A percentile compares a stretch with the other conserved stretches of the same genome.
phyloP scores from a whole-genome alignment of 2,329 filamentous ascomycete species.

The Chaetomiaceae sp. region DNA sequence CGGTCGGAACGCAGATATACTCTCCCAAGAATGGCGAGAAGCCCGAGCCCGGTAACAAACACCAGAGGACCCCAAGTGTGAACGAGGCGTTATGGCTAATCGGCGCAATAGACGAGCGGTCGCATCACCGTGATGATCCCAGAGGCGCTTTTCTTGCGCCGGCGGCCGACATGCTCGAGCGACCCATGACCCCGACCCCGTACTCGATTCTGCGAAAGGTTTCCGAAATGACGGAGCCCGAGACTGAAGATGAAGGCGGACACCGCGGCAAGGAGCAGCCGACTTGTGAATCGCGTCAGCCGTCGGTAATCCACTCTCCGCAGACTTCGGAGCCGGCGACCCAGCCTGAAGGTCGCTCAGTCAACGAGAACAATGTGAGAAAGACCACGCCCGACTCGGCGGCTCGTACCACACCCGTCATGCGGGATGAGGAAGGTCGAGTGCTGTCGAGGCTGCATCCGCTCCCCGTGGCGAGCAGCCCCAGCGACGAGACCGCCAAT shows the following conservation, averaged over 20 bases:
- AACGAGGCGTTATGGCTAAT: not conserved
- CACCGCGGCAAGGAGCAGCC: not conserved
- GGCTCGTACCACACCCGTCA: not conserved
- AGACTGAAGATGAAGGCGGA: conserved; percentile 22
- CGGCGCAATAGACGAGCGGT: not conserved
- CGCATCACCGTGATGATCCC: not conserved
- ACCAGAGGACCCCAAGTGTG: not conserved
- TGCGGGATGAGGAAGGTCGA: not conserved
- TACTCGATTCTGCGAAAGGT: conserved; percentile 12
- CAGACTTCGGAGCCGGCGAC: not conserved
- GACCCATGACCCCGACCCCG: conserved; percentile 14
- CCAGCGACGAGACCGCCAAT: not conserved
- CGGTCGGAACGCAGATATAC: conserved; percentile 11
- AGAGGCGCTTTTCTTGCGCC: not conserved
- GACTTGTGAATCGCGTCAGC: not conserved
- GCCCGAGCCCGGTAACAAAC: not conserved
- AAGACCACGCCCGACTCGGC: too few relatives aligned
- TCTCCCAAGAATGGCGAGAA: not conserved
- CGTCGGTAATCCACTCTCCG: not conserved
- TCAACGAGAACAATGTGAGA: not conserved
- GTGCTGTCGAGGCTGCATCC: not conserved
- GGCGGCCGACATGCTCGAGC: not conserved
- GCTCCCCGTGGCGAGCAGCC: not conserved
- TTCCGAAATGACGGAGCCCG: conserved; percentile 29
- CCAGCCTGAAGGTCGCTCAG: not conserved